These are phyloP conservation scores for Byssochlamys sp. DNA, from an alignment of 2,329 filamentous ascomycete species.

Conservation along the genomic window DNA sequence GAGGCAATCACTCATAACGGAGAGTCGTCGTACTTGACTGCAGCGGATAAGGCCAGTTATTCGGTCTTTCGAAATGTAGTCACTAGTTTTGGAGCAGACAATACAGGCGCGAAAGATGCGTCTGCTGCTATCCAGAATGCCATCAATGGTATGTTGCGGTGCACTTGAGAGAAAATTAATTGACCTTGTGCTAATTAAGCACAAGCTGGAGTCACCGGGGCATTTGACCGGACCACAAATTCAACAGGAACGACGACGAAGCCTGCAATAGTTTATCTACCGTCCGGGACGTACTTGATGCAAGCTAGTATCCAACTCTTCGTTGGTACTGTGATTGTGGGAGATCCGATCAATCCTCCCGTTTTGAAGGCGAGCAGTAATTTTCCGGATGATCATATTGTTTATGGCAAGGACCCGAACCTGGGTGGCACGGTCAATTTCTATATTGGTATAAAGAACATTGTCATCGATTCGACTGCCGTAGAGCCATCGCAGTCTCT, in stretches of 20 bases:
- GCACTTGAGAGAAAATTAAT: background rate
- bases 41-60: conserved; percentile 19
- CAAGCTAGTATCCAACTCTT: conserved; percentile 16
- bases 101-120: conserved; percentile 21
- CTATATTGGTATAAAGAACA: conserved; percentile 23
- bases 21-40: conserved; percentile 17
- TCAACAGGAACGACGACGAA: conserved; percentile 20
- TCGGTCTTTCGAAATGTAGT: conserved; percentile 29
- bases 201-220: conserved; percentile 16
- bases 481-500: conserved; percentile 11
- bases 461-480: conserved; percentile 22
- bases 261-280: conserved; percentile 21
- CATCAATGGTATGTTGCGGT: conserved; percentile 15
- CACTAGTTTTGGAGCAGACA: conserved; percentile 23
- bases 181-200: background rate
- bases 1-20: conserved; percentile 20
- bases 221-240: conserved; percentile 15
- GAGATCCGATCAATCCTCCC: conserved; percentile 22
- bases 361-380: conserved; percentile 16
- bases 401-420: conserved; percentile 18
- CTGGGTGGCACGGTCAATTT: conserved; percentile 18
- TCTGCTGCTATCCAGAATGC: conserved; percentile 20
- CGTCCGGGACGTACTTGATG: conserved; percentile 18
- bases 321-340: conserved; percentile 22
- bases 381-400: conserved; percentile 18